phyloP scores from a whole-genome alignment of 306 rosid genomes.

The Leucaena leucocephala region DNA sequence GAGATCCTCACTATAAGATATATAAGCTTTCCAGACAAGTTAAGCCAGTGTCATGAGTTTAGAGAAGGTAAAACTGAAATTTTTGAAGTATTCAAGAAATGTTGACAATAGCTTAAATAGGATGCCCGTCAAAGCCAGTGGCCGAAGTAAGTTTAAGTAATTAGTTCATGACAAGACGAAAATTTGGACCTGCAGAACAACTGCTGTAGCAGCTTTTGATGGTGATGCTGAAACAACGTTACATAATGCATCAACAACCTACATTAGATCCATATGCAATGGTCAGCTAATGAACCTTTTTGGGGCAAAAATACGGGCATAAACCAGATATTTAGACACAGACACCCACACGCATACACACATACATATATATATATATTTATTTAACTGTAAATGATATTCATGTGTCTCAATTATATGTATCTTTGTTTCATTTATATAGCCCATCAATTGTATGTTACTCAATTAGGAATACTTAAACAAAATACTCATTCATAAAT shows the following conservation, averaged over 20 bases:
- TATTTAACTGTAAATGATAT: neutral
- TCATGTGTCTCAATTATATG: conserved; percentile 2
- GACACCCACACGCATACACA: neutral
- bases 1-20: conserved; percentile 33
- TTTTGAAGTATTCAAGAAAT: conserved; percentile 19
- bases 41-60: neutral
- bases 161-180: conserved; percentile 34
- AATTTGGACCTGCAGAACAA: conserved; percentile 87
- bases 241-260: conserved; percentile 97
- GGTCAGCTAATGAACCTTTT: conserved; percentile 28
- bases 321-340: neutral
- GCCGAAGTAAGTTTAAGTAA: conserved; percentile 20
- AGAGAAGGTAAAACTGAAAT: conserved; percentile 3
- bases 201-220: conserved; percentile 88
- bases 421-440: conserved; percentile 13
- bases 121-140: conserved; percentile 23
- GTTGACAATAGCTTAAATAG: conserved; percentile 1
- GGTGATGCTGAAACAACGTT: conserved; percentile 95
- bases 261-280: conserved; percentile 28
- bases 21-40: neutral
- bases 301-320: conserved; percentile 16
- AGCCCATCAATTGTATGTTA: neutral
- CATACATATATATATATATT: neutral
- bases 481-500: conserved; percentile 1
- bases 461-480: conserved; percentile 12